These are phyloP conservation scores for Coniochaeta sp. DNA, from an alignment of 2,329 filamentous ascomycete species.

Conservation along the genomic window DNA sequence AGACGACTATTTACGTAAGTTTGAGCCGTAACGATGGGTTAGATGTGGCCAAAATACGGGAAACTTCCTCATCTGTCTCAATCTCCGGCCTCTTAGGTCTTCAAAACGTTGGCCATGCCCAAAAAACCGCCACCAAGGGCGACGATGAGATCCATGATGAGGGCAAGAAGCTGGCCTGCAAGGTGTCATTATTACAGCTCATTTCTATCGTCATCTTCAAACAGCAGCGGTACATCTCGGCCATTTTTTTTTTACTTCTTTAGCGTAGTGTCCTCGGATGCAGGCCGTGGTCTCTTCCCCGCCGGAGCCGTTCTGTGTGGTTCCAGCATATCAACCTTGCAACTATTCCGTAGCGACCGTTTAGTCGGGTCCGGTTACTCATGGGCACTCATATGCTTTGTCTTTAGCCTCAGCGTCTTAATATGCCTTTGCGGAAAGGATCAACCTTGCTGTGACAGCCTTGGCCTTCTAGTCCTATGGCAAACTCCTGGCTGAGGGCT, in stretches of 20 bases:
- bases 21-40: background rate
- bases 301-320: background rate
- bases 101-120: background rate
- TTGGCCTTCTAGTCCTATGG: background rate
- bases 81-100: background rate
- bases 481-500: background rate
- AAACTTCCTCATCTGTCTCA: background rate
- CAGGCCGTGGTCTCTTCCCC: background rate
- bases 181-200: background rate
- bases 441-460: background rate
- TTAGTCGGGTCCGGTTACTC: background rate
- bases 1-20: background rate
- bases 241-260: background rate
- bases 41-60: background rate
- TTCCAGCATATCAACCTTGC: background rate
- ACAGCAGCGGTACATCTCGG: background rate
- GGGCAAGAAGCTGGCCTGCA: background rate
- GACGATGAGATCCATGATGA: background rate
- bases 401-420: background rate
- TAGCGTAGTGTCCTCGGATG: background rate
- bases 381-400: background rate
- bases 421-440: background rate
- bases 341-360: background rate
- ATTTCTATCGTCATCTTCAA: background rate
- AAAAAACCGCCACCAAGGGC: background rate